Base-by-base conservation (phyloP, 1,284 basidiomycete species). In the Porogramme epimiltina region DNA sequence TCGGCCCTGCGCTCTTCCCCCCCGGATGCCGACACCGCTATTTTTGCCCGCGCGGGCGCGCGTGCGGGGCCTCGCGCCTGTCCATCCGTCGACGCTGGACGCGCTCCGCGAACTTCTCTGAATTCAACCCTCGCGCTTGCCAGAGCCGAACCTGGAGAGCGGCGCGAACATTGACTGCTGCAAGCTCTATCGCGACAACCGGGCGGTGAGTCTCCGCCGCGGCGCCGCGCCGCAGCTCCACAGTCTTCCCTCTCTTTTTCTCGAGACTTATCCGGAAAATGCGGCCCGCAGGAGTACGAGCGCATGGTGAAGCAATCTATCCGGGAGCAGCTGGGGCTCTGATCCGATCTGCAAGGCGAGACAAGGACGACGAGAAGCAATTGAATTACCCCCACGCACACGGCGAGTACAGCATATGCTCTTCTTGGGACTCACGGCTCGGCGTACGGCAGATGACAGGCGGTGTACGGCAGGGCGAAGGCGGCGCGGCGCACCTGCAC, bases 91-190 rank as follows among this genome's bases (percentile, higher is more conserved):
- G 34, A 37, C 16, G 34, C 6, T 18, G 10, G 13, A 18, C 34
- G 8, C 34, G 16, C 34, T 10, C 34, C 6, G 13, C n/a, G n/a
- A n/a, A n/a, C n/a, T n/a, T 16, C n/a, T 16, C 9, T n/a, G 34
- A 6, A 31, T 13, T 8, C 28, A 23, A 28, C 19, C 34, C 54
- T 28, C 48, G 55, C 48, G 47, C n/a, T n/a, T n/a, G n/a, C n/a
- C 61, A 87, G 96, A 99, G 76, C 97, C 97, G n/a, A 99, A 99
- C 72, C 81, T 98, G 48, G 97, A 99, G 74, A 94, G 91, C 60
- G 96, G 96, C 28, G 97, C 97, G 42, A 98, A 98, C 73, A 92
- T 99, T 55, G 96, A 99, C 73, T 95, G 92, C 67, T 94, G 93
- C 78, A 98, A 98, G 73, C 77, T 97, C 42, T 97, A 95, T 69